These are phyloP conservation scores for Penicillium coprophilum DNA, from an alignment of 495 filamentous ascomycete genomes.

Conservation along the genomic window DNA sequence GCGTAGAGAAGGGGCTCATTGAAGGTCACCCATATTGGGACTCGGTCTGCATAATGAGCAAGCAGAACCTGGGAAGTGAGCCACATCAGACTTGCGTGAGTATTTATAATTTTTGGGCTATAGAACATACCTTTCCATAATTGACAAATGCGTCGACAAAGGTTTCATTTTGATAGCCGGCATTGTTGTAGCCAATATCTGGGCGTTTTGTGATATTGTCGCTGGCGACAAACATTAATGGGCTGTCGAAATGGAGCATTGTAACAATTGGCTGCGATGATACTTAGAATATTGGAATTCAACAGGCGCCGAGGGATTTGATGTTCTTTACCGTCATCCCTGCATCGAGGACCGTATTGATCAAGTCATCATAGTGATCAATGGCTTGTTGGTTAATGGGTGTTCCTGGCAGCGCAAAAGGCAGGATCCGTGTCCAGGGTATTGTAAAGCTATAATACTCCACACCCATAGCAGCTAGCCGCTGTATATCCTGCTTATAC, in stretches of 20 bases:
- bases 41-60: slow-evolving; percentile 42
- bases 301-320: background rate
- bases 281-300: background rate
- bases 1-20: slow-evolving; percentile 44
- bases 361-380: slow-evolving; percentile 49
- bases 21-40: slow-evolving; percentile 48
- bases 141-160: slow-evolving; percentile 32
- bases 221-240: slow-evolving; percentile 27
- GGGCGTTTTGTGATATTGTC: slow-evolving; percentile 26
- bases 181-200: slow-evolving; percentile 34
- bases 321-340: slow-evolving; percentile 28
- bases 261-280: slow-evolving; percentile 38
- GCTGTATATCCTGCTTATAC: slow-evolving; percentile 53
- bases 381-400: slow-evolving; percentile 46
- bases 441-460: slow-evolving; percentile 50
- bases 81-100: slow-evolving; percentile 16
- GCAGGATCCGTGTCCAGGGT: slow-evolving; percentile 47
- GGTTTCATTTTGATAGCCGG: slow-evolving; percentile 36
- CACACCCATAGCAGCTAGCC: slow-evolving; percentile 48
- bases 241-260: slow-evolving; percentile 44
- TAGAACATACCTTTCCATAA: slow-evolving; percentile 10
- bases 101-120: background rate
- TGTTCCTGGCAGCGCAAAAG: slow-evolving; percentile 41
- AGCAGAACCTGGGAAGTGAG: slow-evolving; percentile 42
- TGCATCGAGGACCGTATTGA: slow-evolving; percentile 39